Conservation (phyloP, 2,329 filamentous ascomycete species). For the Talaromyces sp. region DNA sequence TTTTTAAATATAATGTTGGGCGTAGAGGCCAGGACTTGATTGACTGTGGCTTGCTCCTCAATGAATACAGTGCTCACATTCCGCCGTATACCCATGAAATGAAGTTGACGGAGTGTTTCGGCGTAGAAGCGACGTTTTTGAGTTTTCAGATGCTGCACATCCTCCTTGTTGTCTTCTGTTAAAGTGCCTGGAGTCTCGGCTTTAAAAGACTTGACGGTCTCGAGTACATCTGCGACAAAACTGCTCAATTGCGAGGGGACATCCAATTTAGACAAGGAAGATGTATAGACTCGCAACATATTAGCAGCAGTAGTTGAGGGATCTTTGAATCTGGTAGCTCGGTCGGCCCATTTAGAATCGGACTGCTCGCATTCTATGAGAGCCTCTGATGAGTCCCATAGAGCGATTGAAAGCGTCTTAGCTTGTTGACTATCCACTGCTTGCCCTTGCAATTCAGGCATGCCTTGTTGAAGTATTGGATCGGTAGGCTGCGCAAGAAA, state of each 20-base stretch:
- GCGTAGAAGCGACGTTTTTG: slow-evolving; percentile 87
- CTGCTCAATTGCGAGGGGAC: slow-evolving; percentile 58
- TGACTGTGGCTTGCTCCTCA: slow-evolving; percentile 66
- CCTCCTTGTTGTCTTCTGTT: slow-evolving; percentile 79
- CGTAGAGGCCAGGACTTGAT: slow-evolving; percentile 63
- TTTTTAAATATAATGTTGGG: slow-evolving; percentile 33
- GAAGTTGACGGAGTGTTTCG: slow-evolving; percentile 76
- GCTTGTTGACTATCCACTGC: slow-evolving; percentile 21
- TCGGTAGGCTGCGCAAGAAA: slow-evolving; percentile 74
- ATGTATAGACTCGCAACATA: slow-evolving; percentile 63
- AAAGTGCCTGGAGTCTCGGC: slow-evolving; percentile 78
- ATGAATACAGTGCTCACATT: slow-evolving; percentile 74
- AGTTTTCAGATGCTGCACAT: slow-evolving; percentile 83
- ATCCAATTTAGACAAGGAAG: slow-evolving; percentile 52
- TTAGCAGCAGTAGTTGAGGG: slow-evolving; percentile 65
- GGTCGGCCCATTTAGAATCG: slow-evolving; percentile 37
- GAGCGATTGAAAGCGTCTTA: background rate
- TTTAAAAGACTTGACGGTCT: slow-evolving; percentile 68
- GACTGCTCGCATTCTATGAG: slow-evolving; percentile 32
- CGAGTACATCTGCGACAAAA: slow-evolving; percentile 66
- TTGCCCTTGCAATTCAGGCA: slow-evolving; percentile 31
- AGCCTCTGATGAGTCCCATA: slow-evolving; percentile 25
- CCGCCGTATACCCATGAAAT: slow-evolving; percentile 83
- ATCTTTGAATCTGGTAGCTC: slow-evolving; percentile 66
- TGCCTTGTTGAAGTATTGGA: slow-evolving; percentile 45